A percentile compares a stretch with the other conserved stretches of the same genome.
phyloP scores from a whole-genome alignment of 208 protist genomes.

The Leishmania tarentolae region DNA sequence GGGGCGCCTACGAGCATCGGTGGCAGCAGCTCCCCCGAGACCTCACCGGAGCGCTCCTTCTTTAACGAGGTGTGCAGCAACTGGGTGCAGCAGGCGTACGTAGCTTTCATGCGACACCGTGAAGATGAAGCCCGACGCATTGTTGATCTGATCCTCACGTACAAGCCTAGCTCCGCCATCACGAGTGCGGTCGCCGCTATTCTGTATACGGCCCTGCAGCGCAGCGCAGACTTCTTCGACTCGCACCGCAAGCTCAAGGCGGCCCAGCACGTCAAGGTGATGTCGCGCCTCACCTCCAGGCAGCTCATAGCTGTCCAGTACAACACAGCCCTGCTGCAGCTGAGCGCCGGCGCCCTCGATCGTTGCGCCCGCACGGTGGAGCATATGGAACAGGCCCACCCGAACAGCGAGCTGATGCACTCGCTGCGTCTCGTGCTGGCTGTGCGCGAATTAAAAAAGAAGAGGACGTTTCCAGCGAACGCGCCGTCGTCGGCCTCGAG shows the following conservation, averaged over 20 bases:
- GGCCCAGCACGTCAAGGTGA: slow-evolving; percentile 63
- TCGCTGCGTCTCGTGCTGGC: slow-evolving; percentile 68
- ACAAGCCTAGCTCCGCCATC: slow-evolving; percentile 61
- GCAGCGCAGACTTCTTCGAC: slow-evolving; percentile 69
- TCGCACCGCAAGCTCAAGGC: slow-evolving; percentile 64
- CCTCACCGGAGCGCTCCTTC: slow-evolving; percentile 62
- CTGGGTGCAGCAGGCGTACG: slow-evolving; percentile 86
- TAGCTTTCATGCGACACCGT: slow-evolving; percentile 47
- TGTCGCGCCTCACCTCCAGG: slow-evolving; percentile 56
- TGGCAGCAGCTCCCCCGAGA: neutral
- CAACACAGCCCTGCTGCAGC: slow-evolving; percentile 84
- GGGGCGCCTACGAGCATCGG: slow-evolving; percentile 4
- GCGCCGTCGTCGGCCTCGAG: slow-evolving; percentile 4
- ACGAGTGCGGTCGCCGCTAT: slow-evolving; percentile 71
- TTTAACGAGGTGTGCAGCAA: slow-evolving; percentile 79
- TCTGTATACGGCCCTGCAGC: slow-evolving; percentile 71
- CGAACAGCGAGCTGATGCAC: slow-evolving; percentile 64
- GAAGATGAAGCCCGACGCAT: slow-evolving; percentile 51
- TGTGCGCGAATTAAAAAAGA: slow-evolving; percentile 67
- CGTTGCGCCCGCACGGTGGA: slow-evolving; percentile 66
- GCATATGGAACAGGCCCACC: slow-evolving; percentile 60
- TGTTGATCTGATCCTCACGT: slow-evolving; percentile 54
- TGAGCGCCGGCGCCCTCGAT: slow-evolving; percentile 58
- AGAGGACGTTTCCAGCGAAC: slow-evolving; percentile 20
- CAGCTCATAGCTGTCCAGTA: slow-evolving; percentile 80